phyloP scores from a whole-genome alignment of 805 yeast species.

The Wickerhamomyces hampshirensis region DNA sequence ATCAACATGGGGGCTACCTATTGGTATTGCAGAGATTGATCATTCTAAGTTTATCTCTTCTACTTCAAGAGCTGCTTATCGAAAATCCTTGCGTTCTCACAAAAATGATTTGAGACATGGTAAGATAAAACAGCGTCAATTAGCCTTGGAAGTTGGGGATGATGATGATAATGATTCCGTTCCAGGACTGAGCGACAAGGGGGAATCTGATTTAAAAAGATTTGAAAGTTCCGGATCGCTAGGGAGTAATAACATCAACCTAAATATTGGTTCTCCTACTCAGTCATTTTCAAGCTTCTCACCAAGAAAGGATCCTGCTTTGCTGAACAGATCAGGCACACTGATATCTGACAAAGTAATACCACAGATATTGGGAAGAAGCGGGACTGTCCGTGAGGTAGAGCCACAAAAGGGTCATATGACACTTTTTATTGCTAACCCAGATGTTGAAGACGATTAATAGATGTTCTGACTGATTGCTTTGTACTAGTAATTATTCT shows the following conservation, averaged over 20 bases:
- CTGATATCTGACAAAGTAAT: constrained; percentile 14
- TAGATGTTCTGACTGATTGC: background rate
- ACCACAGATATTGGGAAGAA: constrained; percentile 26
- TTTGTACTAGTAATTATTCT: background rate
- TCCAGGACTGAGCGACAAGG: constrained; percentile 1
- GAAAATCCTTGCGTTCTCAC: constrained; percentile 13
- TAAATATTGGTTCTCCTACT: constrained; percentile 7
- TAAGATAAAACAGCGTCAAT: constrained; percentile 55
- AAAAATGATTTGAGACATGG: constrained; percentile 55
- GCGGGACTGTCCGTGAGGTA: constrained; percentile 31
- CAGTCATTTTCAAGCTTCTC: constrained; percentile 9
- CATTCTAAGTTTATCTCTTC: constrained; percentile 16
- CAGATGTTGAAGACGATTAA: constrained; percentile 43
- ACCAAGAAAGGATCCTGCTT: constrained; percentile 8
- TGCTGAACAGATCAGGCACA: constrained; percentile 19
- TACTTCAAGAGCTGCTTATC: constrained; percentile 11
- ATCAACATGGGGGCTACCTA: constrained; percentile 44
- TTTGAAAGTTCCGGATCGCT: constrained; percentile 9
- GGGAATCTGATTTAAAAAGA: constrained; percentile 18
- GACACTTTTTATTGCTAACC: constrained; percentile 53
- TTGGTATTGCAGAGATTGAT: constrained; percentile 48
- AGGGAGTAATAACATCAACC: constrained; percentile 2
- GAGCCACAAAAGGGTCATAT: constrained; percentile 30
- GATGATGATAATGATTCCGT: constrained; percentile 32
- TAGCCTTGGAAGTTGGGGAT: constrained; percentile 75